Evolutionary conservation across 164 flowering plant species (phyloP).

Genomic region (Berberis thunbergii): DNA sequence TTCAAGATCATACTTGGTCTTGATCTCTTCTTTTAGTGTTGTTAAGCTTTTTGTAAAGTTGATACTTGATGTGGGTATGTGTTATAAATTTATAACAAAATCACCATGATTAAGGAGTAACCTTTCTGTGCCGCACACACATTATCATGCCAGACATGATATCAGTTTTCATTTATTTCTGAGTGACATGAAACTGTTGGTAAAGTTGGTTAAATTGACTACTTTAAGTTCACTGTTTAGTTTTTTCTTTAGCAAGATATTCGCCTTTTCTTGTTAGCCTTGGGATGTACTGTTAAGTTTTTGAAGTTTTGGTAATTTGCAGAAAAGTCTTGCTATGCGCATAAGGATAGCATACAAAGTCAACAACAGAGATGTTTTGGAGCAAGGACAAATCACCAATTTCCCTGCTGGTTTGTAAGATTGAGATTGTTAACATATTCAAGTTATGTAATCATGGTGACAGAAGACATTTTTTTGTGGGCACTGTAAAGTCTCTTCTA

Average conservation of each 20-base stretch:
- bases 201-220: too few species aligned
- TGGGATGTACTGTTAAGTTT: not conserved
- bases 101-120: too few species aligned
- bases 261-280: not conserved
- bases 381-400: constrained; percentile 84
- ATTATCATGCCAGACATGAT: too few species aligned
- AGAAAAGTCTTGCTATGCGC: constrained; percentile 95
- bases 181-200: too few species aligned
- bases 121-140: too few species aligned
- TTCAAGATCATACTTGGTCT: too few species aligned
- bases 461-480: constrained; percentile 3
- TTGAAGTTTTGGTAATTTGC: constrained; percentile 12
- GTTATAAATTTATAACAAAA: too few species aligned
- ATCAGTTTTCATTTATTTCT: too few species aligned
- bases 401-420: constrained; percentile 28
- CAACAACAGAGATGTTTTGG: constrained; percentile 55
- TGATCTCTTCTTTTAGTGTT: too few species aligned
- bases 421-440: not conserved
- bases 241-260: not conserved
- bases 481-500: constrained; percentile 5
- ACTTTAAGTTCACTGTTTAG: too few species aligned
- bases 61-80: too few species aligned
- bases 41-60: too few species aligned
- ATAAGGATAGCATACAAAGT: constrained; percentile 73
- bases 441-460: constrained; percentile 2